Base-by-base conservation (phyloP, 1,284 basidiomycete species). In the Fistulinella staudtii region DNA sequence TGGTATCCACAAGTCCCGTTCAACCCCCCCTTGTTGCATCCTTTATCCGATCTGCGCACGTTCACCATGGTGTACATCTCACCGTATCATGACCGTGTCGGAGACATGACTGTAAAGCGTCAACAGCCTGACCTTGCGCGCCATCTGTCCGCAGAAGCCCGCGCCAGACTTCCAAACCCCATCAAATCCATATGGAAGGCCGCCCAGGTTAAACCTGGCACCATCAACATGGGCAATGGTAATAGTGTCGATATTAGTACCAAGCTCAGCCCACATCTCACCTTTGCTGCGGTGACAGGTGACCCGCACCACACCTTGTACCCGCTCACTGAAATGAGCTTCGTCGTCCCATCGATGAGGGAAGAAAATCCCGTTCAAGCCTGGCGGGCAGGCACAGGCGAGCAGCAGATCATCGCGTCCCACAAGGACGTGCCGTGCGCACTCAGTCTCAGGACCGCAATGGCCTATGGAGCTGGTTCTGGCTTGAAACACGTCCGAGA, bases 211-310 rank as follows among this genome's bases (percentile, higher is more conserved):
- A 66, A 62, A 41, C 46, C 64, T 3, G 60, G 60, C n/a, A 63
- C 64, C 24, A 66, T 63, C 44, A 63, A 63, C 49, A 63, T 63
- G 60, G 60, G 64, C 17, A 63, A 63, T 29, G 60, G 60, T 65
- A 48, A 27, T 43, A 0, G 24, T 18, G 14, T 20, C 30, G 29
- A 11, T n/a, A n/a, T n/a, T n/a, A 22, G 28, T 21, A 30, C 8
- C 8, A 6, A 21, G 11, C 23, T 10, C 9, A 13, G 27, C 3
- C 15, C 23, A 4, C 24, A 10, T 15, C 45, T 52, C n/a, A 55
- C 38, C 23, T 9, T 38, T 18, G 2, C 27, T 36, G 5, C 21
- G 20, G 21, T 11, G 10, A 23, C 20, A 63, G 60, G 60, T 36
- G 60, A 63, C 22, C 60, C 60, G 1, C 60, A 63, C 11, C 49